Evolutionary conservation across 225 moss, liverwort and hornwort genomes (phyloP), one percentile per base, ranked within the genome.

Genomic region (Physcomitrium patens): DNA sequence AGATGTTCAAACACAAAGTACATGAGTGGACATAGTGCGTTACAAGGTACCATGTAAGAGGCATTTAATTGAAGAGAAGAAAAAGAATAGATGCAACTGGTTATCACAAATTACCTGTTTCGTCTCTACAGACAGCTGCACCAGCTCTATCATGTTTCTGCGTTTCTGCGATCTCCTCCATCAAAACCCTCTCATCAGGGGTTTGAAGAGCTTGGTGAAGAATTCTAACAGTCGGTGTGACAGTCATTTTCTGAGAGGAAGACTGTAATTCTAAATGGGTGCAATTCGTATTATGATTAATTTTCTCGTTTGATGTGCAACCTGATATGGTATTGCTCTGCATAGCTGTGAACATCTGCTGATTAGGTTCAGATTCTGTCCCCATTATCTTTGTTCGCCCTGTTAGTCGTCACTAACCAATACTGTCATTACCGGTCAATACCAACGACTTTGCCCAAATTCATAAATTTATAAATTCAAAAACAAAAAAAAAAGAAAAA

Each of bases 31-130:
- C 13, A 37, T 7, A 37, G 31, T 31, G 47, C 28, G 45, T 58
- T 19, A 58, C 31, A 75, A 48, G 53, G n/a, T 15, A 53, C 53
- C 19, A 50, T 22, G 22, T 1, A 44, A 64, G 56, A 49, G 8
- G 50, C 41, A 43, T 17, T 17, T 15, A 17, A 57, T 27, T 12
- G 49, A 58, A 65, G 4, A 9, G 47, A 10, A 7, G 14, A 45
- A 52, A 11, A 70, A 47, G 44, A 37, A 47, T 28, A 37, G 5
- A 37, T 37, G 45, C 51, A 54, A 26, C 27, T 22, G 16, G 22
- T 49, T 37, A 22, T 66, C 47, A n/a, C 26, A 18, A 56, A 58
- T 70, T 15, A 86, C 86, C 80, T 78, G 80, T 68, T 49, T 69
- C 68, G 17, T 63, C 79, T 71, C 73, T 76, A 53, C 61, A 63